Conservation (phyloP, 345 rosid species). For the Lepidium aucheri region DNA sequence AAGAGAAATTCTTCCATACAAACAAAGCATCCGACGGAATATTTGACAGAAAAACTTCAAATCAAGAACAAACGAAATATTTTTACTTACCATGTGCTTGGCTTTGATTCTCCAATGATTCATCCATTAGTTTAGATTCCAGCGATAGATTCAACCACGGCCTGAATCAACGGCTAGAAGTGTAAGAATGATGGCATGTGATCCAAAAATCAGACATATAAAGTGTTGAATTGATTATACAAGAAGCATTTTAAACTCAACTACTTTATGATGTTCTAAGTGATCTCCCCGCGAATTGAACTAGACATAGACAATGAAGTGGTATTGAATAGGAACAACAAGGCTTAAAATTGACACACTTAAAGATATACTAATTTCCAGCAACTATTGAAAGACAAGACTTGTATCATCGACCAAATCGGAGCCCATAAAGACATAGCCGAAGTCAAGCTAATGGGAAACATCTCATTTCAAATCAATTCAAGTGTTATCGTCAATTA, state of each 20-base stretch:
- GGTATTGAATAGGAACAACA: background rate
- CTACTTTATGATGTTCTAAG: background rate
- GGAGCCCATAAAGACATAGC: background rate
- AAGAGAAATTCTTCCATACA: background rate
- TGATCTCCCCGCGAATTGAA: background rate
- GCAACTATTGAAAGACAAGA: background rate
- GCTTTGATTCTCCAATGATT: conserved; percentile 36
- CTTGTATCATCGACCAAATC: background rate
- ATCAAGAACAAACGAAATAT: background rate
- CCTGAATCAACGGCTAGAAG: conserved; percentile 1
- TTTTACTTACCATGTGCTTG: conserved; percentile 34
- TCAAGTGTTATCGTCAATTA: background rate
- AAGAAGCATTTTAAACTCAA: background rate
- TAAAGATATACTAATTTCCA: background rate
- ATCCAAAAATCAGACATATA: background rate
- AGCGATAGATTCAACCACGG: background rate
- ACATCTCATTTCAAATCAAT: no score
- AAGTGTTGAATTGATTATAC: background rate
- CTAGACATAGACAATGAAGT: background rate
- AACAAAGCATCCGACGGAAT: background rate
- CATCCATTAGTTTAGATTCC: conserved; percentile 35
- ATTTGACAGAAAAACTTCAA: background rate
- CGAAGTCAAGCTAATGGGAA: background rate
- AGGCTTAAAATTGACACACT: background rate
- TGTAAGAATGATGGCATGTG: background rate